Percentiles rank a stretch among this genome's conserved stretches.
Conservation (phyloP, 805 yeast genomes). For the Starmera amethionina region DNA sequence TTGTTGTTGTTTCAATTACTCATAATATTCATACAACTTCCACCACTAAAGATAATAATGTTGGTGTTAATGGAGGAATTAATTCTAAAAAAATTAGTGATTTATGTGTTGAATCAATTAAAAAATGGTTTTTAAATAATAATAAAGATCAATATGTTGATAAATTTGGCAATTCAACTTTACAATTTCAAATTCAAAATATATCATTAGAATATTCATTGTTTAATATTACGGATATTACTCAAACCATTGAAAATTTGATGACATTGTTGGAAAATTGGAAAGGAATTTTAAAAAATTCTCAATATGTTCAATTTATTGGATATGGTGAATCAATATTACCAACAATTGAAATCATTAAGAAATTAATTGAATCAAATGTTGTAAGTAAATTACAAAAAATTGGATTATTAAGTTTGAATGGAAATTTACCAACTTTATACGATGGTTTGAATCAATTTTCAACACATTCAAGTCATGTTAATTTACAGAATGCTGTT, state of each 20-base stretch:
- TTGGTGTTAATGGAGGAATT: conserved; percentile 1
- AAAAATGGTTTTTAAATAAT: conserved; percentile 11
- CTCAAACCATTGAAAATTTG: conserved; percentile 30
- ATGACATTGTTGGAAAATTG: conserved; percentile 37
- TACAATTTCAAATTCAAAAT: conserved; percentile 13
- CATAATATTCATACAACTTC: no score
- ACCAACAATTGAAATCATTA: conserved; percentile 35
- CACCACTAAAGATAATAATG: no score
- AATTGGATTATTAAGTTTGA: conserved; percentile 23
- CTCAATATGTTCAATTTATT: conserved; percentile 38
- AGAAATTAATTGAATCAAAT: conserved; percentile 28
- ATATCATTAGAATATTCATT: conserved; percentile 27
- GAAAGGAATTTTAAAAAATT: conserved; percentile 35
- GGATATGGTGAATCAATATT: conserved; percentile 48
- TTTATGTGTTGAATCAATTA: conserved; percentile 20
- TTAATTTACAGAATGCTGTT: no score
- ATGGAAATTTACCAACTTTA: conserved; percentile 30
- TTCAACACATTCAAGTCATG: no score
- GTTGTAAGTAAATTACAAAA: conserved; percentile 11
- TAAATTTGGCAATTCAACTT: conserved; percentile 4
- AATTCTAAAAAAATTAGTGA: conserved; percentile 14
- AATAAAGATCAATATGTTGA: neutral
- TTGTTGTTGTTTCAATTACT: conserved; percentile 21
- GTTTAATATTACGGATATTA: conserved; percentile 4
- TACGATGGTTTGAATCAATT: conserved; percentile 11